A percentile compares a stretch with the other conserved stretches of the same genome.
Evolutionary conservation across 1,284 basidiomycete genomes (phyloP).

Genomic region (Moesziomyces parantarcticus): DNA sequence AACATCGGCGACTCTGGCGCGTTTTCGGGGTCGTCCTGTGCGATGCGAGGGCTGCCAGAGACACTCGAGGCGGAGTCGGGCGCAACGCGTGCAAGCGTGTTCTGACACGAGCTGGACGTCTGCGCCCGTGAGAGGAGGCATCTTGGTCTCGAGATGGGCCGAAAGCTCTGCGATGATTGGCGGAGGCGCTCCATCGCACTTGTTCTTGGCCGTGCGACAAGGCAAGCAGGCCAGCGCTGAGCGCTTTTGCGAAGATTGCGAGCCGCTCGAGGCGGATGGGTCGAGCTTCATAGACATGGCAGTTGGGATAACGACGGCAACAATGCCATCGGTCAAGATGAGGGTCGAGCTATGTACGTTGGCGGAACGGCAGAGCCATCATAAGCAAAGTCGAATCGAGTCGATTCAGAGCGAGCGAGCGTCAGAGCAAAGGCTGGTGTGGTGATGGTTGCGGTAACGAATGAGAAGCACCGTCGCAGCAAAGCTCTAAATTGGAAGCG

Average conservation of each 20-base stretch:
- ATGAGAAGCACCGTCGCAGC: no score
- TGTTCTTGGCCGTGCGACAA: slow-evolving; percentile 27
- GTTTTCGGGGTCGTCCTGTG: slow-evolving; percentile 18
- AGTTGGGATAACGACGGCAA: no score
- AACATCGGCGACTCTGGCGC: background rate
- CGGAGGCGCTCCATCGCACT: slow-evolving; percentile 18
- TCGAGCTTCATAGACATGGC: no score
- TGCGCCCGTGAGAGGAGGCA: background rate
- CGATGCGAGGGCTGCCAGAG: slow-evolving; percentile 29
- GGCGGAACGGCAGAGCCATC: no score
- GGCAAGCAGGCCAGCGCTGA: slow-evolving; percentile 23
- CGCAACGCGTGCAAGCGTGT: slow-evolving; percentile 12
- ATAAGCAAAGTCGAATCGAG: no score
- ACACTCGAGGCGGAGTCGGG: slow-evolving; percentile 8
- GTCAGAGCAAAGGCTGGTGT: no score
- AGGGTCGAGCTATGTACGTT: no score
- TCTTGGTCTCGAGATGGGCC: slow-evolving; percentile 17
- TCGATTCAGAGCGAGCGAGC: no score
- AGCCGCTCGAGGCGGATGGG: no score
- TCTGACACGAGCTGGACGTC: slow-evolving; percentile 14
- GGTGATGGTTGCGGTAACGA: no score
- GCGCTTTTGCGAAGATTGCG: slow-evolving; percentile 2
- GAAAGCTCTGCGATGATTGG: slow-evolving; percentile 17
- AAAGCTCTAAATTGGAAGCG: no score
- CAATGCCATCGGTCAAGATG: no score